phyloP scores from a whole-genome alignment of 768 basidiomycete species.

The Lactifluus hygrophoroides region DNA sequence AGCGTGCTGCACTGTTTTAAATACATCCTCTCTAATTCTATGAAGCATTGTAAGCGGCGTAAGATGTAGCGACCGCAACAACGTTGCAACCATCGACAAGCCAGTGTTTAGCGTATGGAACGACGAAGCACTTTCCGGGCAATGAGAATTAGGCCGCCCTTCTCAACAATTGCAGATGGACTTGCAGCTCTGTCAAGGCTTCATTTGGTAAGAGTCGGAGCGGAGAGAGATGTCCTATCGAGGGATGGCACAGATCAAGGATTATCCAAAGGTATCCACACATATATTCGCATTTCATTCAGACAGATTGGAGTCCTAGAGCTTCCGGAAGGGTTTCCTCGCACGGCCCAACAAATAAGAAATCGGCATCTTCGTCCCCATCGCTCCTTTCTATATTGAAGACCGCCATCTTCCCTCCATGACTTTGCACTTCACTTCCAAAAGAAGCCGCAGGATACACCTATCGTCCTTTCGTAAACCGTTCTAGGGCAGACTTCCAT shows the following conservation, averaged over 20 bases:
- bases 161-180: too few species aligned
- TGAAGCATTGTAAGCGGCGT: neutral
- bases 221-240: too few species aligned
- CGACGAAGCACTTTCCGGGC: too few species aligned
- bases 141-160: too few species aligned
- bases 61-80: neutral
- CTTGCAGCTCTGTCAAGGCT: too few species aligned
- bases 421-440: conserved; percentile 20
- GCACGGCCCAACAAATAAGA: conserved; percentile 43
- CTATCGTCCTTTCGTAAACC: conserved; percentile 15
- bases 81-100: neutral
- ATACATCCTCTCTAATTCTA: neutral
- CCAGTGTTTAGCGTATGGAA: too few species aligned
- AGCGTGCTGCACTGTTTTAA: neutral
- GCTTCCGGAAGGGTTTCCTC: conserved; percentile 38
- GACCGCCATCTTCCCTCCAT: conserved; percentile 32
- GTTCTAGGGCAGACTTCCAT: neutral
- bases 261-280: neutral
- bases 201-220: too few species aligned
- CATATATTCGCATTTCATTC: neutral
- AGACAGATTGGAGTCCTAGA: conserved; percentile 23
- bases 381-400: conserved; percentile 29
- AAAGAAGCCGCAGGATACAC: conserved; percentile 30
- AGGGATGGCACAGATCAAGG: neutral
- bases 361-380: conserved; percentile 38